Evolutionary conservation across 805 yeast species (phyloP).

Genomic region (Candida golubevii): DNA sequence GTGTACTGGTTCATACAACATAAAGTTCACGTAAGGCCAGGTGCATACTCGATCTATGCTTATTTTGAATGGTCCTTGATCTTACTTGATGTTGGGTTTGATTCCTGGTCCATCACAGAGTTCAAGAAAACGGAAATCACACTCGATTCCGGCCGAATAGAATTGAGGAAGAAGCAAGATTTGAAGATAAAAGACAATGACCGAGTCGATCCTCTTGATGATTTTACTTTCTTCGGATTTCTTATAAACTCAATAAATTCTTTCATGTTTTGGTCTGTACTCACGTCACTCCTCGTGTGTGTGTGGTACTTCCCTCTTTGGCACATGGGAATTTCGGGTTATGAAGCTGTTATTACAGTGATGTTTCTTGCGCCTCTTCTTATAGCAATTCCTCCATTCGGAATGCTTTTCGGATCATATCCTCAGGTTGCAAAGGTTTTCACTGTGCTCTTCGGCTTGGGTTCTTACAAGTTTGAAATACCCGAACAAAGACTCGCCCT

Average conservation of each 20-base stretch:
- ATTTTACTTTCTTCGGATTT: conserved; percentile 34
- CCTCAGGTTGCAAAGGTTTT: conserved; percentile 55
- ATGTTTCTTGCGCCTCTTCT: conserved; percentile 57
- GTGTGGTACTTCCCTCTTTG: conserved; percentile 98
- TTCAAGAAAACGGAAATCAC: conserved; percentile 56
- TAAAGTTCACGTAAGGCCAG: conserved; percentile 78
- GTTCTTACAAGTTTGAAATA: conserved; percentile 61
- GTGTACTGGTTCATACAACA: conserved; percentile 89
- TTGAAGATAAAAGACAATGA: background rate
- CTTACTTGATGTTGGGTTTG: conserved; percentile 78
- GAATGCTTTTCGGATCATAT: conserved; percentile 23
- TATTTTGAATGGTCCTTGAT: conserved; percentile 93
- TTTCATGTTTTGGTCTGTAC: conserved; percentile 78
- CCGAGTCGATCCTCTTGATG: conserved; percentile 18
- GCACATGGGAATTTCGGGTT: conserved; percentile 97
- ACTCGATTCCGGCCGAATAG: conserved; percentile 4
- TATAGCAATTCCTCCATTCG: conserved; percentile 39
- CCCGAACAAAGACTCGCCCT: conserved; percentile 70
- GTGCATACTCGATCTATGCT: conserved; percentile 95
- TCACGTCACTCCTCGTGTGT: conserved; percentile 76
- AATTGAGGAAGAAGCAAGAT: background rate
- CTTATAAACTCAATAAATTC: conserved; percentile 54
- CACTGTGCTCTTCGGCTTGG: conserved; percentile 64
- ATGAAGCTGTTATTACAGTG: conserved; percentile 63
- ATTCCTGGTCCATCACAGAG: conserved; percentile 71